These are phyloP conservation scores for Acorus calamus DNA, from an alignment of 106 monocot species.

Conservation along the genomic window DNA sequence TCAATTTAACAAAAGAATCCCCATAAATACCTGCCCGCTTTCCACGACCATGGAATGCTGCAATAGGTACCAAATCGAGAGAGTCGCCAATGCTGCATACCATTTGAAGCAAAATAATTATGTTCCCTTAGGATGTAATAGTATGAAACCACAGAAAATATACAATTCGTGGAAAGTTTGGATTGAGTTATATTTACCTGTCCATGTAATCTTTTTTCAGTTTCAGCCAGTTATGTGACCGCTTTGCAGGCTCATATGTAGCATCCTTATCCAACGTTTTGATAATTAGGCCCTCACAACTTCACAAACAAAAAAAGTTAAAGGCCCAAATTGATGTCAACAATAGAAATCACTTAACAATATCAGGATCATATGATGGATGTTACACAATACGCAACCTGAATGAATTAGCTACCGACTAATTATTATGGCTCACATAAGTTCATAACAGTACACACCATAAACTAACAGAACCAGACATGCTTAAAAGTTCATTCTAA, in stretches of 20 bases:
- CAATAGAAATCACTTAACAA: too few species aligned
- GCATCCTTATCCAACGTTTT: slow-evolving; percentile 95
- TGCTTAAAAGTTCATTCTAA: too few species aligned
- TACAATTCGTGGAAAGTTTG: too few species aligned
- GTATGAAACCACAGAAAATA: too few species aligned
- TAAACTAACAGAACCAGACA: too few species aligned
- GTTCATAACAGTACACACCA: too few species aligned
- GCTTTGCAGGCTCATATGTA: slow-evolving; percentile 93
- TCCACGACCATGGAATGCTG: slow-evolving; percentile 93
- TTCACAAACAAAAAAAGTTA: slow-evolving; percentile 21
- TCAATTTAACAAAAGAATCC: background rate
- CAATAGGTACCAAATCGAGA: slow-evolving; percentile 96
- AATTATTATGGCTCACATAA: too few species aligned
- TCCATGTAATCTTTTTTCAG: slow-evolving; percentile 99
- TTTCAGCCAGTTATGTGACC: slow-evolving; percentile 98
- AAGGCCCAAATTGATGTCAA: background rate
- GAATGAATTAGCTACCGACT: too few species aligned
- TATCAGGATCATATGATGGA: too few species aligned
- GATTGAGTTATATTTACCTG: slow-evolving; percentile 31
- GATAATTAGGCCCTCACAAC: slow-evolving; percentile 98
- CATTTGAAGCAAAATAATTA: too few species aligned
- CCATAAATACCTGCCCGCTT: slow-evolving; percentile 72
- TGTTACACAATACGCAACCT: too few species aligned
- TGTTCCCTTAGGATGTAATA: too few species aligned
- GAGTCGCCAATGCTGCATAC: slow-evolving; percentile 81